phyloP scores from a whole-genome alignment of 768 basidiomycete genomes.

The Dioszegia crocea region DNA sequence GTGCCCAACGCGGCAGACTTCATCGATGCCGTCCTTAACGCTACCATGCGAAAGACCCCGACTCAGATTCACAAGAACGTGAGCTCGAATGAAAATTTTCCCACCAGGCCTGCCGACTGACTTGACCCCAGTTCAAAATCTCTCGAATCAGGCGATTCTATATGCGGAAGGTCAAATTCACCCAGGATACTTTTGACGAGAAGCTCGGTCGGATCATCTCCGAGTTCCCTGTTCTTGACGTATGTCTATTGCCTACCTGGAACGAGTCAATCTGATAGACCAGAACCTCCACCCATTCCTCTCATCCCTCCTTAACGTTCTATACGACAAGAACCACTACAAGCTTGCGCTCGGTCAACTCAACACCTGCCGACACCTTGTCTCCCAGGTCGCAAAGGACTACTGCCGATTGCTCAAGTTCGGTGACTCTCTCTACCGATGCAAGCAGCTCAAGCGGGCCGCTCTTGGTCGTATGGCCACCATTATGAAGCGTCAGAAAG shows the following conservation, averaged over 20 bases:
- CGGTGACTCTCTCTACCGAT: slow-evolving; percentile 93
- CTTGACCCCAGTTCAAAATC: slow-evolving; percentile 71
- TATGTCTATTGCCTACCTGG: slow-evolving; percentile 52
- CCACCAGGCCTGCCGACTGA: not conserved
- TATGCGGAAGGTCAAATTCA: slow-evolving; percentile 99
- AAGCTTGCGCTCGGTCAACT: slow-evolving; percentile 97
- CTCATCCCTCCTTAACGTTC: slow-evolving; percentile 90
- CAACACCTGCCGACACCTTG: slow-evolving; percentile 89
- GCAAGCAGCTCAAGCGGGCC: slow-evolving; percentile 96
- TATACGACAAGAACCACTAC: slow-evolving; percentile 99
- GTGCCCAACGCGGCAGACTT: slow-evolving; percentile 95
- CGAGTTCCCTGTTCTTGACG: slow-evolving; percentile 97
- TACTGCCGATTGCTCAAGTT: slow-evolving; percentile 96
- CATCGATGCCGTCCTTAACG: slow-evolving; percentile 53
- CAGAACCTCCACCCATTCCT: slow-evolving; percentile 94
- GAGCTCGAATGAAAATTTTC: slow-evolving; percentile 13
- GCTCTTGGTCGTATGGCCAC: slow-evolving; percentile 99
- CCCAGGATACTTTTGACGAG: slow-evolving; percentile 93
- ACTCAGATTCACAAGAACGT: slow-evolving; percentile 97
- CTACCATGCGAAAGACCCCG: slow-evolving; percentile 92
- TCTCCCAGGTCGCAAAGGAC: slow-evolving; percentile 95
- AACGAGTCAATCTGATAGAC: not conserved
- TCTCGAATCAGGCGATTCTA: slow-evolving; percentile 90
- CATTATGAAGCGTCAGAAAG: slow-evolving; percentile 96
- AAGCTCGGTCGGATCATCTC: slow-evolving; percentile 86